Evolutionary conservation across 1,284 basidiomycete species (phyloP).

Genomic region (Papiliotrema laurentii): DNA sequence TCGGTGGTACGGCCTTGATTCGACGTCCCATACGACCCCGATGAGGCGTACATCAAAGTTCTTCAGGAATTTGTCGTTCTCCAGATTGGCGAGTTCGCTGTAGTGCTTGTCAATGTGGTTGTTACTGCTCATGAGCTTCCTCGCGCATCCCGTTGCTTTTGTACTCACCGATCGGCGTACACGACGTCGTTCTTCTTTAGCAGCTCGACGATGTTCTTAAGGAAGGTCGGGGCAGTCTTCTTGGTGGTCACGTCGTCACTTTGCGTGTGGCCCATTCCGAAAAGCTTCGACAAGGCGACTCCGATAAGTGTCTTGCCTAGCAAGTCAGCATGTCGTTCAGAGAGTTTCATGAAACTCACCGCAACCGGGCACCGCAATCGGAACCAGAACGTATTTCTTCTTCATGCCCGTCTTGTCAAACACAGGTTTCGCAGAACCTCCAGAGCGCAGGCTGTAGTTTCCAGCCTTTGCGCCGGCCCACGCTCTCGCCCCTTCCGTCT

Average conservation of each 20-base stretch:
- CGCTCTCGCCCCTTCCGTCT: slow-evolving; percentile 53
- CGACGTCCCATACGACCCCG: slow-evolving; percentile 71
- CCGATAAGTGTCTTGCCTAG: slow-evolving; percentile 84
- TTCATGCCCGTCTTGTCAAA: slow-evolving; percentile 23
- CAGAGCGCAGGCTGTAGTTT: slow-evolving; percentile 29
- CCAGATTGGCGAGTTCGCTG: slow-evolving; percentile 56
- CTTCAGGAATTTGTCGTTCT: slow-evolving; percentile 22
- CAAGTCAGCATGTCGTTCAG: neutral
- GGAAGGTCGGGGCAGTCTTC: slow-evolving; percentile 70
- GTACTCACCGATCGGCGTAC: slow-evolving; percentile 81
- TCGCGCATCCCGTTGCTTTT: too few relatives aligned
- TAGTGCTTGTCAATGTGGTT: slow-evolving; percentile 82
- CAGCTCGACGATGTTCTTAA: slow-evolving; percentile 65
- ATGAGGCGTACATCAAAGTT: slow-evolving; percentile 58
- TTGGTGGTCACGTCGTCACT: slow-evolving; percentile 84
- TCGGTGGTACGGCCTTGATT: slow-evolving; percentile 53
- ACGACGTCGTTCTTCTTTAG: slow-evolving; percentile 68
- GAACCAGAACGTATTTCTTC: slow-evolving; percentile 80
- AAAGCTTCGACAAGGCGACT: slow-evolving; percentile 71
- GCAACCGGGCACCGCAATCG: slow-evolving; percentile 86
- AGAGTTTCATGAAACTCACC: slow-evolving; percentile 54
- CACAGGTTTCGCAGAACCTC: slow-evolving; percentile 18
- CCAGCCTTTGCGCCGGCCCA: slow-evolving; percentile 50
- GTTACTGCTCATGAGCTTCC: slow-evolving; percentile 58
- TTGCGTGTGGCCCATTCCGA: slow-evolving; percentile 82